Percentiles rank a stretch among this genome's conserved stretches.
phyloP scores from a whole-genome alignment of 352 stramenopile genomes.

The Phytophthora multivora region DNA sequence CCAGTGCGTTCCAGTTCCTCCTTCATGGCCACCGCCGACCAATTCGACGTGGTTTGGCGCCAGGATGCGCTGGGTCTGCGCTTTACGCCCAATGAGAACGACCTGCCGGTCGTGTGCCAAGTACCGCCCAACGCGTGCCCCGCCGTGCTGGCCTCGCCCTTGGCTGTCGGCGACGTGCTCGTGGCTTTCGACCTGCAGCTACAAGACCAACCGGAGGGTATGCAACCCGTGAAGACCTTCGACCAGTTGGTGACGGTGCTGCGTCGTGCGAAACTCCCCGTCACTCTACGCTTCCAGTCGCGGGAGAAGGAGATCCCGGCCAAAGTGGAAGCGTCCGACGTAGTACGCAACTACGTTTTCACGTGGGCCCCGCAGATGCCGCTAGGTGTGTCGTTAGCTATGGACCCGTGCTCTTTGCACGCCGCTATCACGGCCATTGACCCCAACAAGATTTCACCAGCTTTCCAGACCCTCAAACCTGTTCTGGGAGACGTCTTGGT shows the following conservation, averaged over 20 bases:
- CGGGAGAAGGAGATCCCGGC: slow-evolving; percentile 50
- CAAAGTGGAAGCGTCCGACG: slow-evolving; percentile 42
- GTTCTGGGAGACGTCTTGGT: slow-evolving; percentile 72
- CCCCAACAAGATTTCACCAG: slow-evolving; percentile 56
- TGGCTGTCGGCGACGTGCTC: slow-evolving; percentile 69
- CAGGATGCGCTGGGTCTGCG: slow-evolving; percentile 58
- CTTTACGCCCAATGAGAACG: slow-evolving; percentile 76
- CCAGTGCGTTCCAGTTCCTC: not conserved
- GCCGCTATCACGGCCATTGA: slow-evolving; percentile 73
- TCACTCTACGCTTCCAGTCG: slow-evolving; percentile 72
- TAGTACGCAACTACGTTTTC: slow-evolving; percentile 57
- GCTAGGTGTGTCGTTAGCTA: slow-evolving; percentile 75
- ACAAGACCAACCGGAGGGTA: slow-evolving; percentile 20
- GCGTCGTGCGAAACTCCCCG: slow-evolving; percentile 50
- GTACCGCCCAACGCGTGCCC: slow-evolving; percentile 52
- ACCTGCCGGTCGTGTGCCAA: slow-evolving; percentile 75
- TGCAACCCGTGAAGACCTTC: slow-evolving; percentile 49
- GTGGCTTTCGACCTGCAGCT: slow-evolving; percentile 55
- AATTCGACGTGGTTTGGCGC: slow-evolving; percentile 70
- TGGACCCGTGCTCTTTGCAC: slow-evolving; percentile 79
- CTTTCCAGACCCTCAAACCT: slow-evolving; percentile 56
- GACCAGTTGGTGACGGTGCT: slow-evolving; percentile 61
- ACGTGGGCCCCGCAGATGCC: slow-evolving; percentile 51
- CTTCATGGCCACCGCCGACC: slow-evolving; percentile 3
- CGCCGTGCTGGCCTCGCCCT: slow-evolving; percentile 50